A percentile compares a stretch with the other conserved stretches of the same genome.
Conservation (phyloP, 148 eudicot species). For the Silene conica region DNA sequence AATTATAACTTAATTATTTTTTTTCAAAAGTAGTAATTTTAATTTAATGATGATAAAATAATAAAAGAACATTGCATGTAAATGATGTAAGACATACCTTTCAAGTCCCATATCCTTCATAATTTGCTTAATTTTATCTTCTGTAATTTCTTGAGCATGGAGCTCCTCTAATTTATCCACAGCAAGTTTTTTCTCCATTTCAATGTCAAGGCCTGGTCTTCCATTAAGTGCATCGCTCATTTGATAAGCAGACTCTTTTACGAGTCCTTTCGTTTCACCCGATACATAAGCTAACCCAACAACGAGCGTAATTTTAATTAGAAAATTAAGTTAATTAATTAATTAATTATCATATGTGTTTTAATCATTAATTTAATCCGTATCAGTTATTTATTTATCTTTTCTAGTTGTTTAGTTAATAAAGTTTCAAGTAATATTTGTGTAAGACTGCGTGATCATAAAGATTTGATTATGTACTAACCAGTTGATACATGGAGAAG, state of each 20-base stretch:
- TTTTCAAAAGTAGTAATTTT: background rate
- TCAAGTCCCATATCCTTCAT: constrained; percentile 59
- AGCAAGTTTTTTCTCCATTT: constrained; percentile 37
- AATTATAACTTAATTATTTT: too few species aligned
- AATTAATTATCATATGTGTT: too few species aligned
- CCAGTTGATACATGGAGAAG: constrained; percentile 68
- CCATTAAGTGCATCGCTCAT: constrained; percentile 47
- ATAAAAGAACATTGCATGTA: background rate
- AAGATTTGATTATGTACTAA: constrained; percentile 19
- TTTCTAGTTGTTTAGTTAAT: too few species aligned
- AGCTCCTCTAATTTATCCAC: constrained; percentile 38
- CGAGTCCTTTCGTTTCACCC: constrained; percentile 42
- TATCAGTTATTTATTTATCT: too few species aligned
- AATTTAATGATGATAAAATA: background rate
- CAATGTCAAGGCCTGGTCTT: constrained; percentile 33
- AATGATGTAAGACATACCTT: constrained; percentile 31
- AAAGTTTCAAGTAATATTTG: too few species aligned
- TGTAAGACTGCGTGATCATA: too few species aligned
- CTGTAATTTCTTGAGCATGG: constrained; percentile 21
- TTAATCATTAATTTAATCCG: too few species aligned
- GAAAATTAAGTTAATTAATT: background rate
- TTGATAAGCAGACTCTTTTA: constrained; percentile 34
- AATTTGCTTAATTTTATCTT: constrained; percentile 26
- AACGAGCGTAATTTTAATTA: too few species aligned
- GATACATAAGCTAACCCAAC: constrained; percentile 46